Percentiles rank a stretch among this genome's conserved stretches.
These are phyloP conservation scores for Artemisia argyi DNA, from an alignment of 129 eudicot species.

Conservation along the genomic window DNA sequence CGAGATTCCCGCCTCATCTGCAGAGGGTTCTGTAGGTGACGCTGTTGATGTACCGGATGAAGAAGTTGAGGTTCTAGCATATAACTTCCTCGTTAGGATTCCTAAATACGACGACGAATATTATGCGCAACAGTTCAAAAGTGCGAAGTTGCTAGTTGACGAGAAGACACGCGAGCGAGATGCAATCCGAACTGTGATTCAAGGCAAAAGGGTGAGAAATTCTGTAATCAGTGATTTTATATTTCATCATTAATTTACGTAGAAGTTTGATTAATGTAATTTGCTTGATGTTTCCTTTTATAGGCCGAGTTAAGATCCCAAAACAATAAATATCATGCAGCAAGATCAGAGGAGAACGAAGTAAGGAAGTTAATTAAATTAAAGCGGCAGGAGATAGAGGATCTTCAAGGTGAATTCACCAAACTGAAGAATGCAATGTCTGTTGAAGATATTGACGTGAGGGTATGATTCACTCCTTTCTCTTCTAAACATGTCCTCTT, in stretches of 20 bases:
- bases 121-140: slow-evolving; percentile 53
- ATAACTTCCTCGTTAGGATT: slow-evolving; percentile 60
- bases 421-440: slow-evolving; percentile 56
- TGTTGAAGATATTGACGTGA: slow-evolving; percentile 46
- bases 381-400: slow-evolving; percentile 62
- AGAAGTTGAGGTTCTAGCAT: slow-evolving; percentile 39
- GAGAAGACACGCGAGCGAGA: slow-evolving; percentile 75
- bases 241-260: background rate
- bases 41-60: slow-evolving; percentile 35
- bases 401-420: slow-evolving; percentile 48
- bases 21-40: slow-evolving; percentile 41
- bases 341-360: slow-evolving; percentile 48
- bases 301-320: slow-evolving; percentile 47
- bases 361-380: slow-evolving; percentile 44
- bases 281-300: slow-evolving; percentile 16
- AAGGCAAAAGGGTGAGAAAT: slow-evolving; percentile 48
- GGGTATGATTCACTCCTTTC: slow-evolving; percentile 48
- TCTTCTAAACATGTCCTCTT: background rate
- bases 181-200: slow-evolving; percentile 48
- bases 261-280: slow-evolving; percentile 20
- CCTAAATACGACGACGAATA: slow-evolving; percentile 81
- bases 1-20: slow-evolving; percentile 31
- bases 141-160: slow-evolving; percentile 56
- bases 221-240: background rate
- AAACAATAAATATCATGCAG: slow-evolving; percentile 39